Evolutionary conservation across 345 rosid genomes (phyloP), one percentile per base, ranked within the genome.

Genomic region (Linum usitatissimum): DNA sequence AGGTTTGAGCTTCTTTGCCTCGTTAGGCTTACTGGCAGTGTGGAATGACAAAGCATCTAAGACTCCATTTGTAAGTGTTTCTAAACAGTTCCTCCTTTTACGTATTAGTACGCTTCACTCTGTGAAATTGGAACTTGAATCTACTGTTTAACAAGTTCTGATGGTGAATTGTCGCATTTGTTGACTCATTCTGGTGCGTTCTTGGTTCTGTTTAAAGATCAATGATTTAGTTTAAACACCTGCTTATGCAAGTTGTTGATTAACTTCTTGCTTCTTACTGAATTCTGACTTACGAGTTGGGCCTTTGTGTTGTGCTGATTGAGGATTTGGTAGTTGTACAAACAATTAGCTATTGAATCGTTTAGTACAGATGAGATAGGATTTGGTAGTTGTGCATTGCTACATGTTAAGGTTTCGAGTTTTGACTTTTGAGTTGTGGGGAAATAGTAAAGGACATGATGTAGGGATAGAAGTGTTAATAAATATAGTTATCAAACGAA

Each of bases 1-100:
- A 21, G 99, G 99, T 38, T 73, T 93, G 76, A 71, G 97, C 30
- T 90, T 75, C 78, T 93, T 93, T 55, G 95, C 84, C 0, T 45
- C 81, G 31, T 72, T 93, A 18, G 97, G 99, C 57, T 59, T 80
- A 18, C 62, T 82, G 60, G 92, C 92, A 64, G 86, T 78, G 73
- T 82, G 86, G 80, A 87, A 90, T 59, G 99, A 93, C 67, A 93
- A 90, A 82, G 99, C 99, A 17, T 90, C 99, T 1, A 86, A 63
- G 59, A 76, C 79, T 71, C 97, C 97, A 15, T 93, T 75, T 60
- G 99, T 90, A 79, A 87, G 96, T 78, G 7, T 7, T 40, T 40
- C 48, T 40, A 2, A 34, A 61, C 10, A 49, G 28, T 30, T 71
- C 9, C 3, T 21, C 30, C 21, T 23, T 14, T 15, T 63, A n/a